Evolutionary conservation across 1,139 yeast species (phyloP).

Genomic region (Maudiozyma humilis): DNA sequence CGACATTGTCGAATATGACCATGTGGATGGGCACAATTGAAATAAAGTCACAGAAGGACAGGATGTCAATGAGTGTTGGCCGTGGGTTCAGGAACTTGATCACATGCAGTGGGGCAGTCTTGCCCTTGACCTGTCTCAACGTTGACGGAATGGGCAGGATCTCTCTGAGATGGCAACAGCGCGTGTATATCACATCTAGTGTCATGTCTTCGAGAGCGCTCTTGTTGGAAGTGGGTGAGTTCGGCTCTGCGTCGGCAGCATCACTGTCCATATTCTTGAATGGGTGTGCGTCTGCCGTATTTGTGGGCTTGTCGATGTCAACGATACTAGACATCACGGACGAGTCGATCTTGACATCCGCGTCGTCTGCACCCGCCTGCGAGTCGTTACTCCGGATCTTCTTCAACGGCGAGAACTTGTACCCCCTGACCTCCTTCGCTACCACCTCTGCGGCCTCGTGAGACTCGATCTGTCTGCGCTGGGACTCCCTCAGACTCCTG

Average conservation of each 20-base stretch:
- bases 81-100: conserved; percentile 77
- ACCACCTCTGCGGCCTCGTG: conserved; percentile 58
- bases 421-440: conserved; percentile 51
- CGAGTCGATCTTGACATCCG: conserved; percentile 13
- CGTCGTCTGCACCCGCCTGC: conserved; percentile 9
- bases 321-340: conserved; percentile 30
- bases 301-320: conserved; percentile 56
- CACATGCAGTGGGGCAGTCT: conserved; percentile 65
- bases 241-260: background rate
- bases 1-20: conserved; percentile 74
- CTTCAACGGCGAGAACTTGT: conserved; percentile 13
- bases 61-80: conserved; percentile 82
- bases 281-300: conserved; percentile 52
- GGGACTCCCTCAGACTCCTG: conserved; percentile 49
- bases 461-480: conserved; percentile 66
- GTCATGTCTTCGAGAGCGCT: conserved; percentile 35
- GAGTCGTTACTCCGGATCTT: conserved; percentile 7
- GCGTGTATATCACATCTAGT: conserved; percentile 59
- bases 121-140: conserved; percentile 65
- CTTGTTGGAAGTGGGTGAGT: background rate
- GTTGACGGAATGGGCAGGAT: conserved; percentile 72
- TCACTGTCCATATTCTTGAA: conserved; percentile 27
- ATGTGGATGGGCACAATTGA: conserved; percentile 76
- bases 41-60: conserved; percentile 81
- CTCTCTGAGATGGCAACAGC: conserved; percentile 70